Percentiles rank a stretch among this genome's conserved stretches.
These are phyloP conservation scores for Kurtzmaniella quercitrusa DNA, from an alignment of 1,139 yeast genomes.

Conservation along the genomic window DNA sequence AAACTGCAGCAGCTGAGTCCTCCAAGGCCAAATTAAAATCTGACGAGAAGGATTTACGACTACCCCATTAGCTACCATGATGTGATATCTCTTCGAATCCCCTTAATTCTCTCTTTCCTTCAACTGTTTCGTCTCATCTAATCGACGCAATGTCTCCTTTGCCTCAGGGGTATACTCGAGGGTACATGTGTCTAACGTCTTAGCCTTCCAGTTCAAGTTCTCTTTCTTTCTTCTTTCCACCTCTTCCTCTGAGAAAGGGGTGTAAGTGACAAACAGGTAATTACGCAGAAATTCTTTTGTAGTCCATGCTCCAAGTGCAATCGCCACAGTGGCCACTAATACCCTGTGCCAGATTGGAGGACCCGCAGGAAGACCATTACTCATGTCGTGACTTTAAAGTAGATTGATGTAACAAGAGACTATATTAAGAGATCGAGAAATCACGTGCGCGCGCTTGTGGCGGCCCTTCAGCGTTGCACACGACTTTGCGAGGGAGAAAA, in stretches of 20 bases:
- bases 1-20: no score
- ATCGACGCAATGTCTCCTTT: conserved; percentile 25
- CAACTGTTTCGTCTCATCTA: conserved; percentile 17
- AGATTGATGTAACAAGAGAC: conserved; percentile 6
- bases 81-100: neutral
- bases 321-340: conserved; percentile 37
- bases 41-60: no score
- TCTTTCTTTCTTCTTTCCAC: conserved; percentile 35
- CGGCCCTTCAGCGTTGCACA: neutral
- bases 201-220: conserved; percentile 27
- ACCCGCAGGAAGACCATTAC: conserved; percentile 18
- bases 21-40: no score
- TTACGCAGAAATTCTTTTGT: conserved; percentile 36
- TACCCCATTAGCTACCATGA: neutral
- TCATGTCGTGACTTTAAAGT: conserved; percentile 3
- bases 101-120: neutral
- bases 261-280: conserved; percentile 37
- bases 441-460: neutral
- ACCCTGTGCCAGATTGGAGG: conserved; percentile 34
- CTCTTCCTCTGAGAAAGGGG: conserved; percentile 39
- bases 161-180: conserved; percentile 46
- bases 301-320: conserved; percentile 29
- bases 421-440: neutral
- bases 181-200: conserved; percentile 32
- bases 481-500: neutral